Evolutionary conservation across 2,329 filamentous ascomycete genomes (phyloP).

Genomic region (Epichloe amarillans): DNA sequence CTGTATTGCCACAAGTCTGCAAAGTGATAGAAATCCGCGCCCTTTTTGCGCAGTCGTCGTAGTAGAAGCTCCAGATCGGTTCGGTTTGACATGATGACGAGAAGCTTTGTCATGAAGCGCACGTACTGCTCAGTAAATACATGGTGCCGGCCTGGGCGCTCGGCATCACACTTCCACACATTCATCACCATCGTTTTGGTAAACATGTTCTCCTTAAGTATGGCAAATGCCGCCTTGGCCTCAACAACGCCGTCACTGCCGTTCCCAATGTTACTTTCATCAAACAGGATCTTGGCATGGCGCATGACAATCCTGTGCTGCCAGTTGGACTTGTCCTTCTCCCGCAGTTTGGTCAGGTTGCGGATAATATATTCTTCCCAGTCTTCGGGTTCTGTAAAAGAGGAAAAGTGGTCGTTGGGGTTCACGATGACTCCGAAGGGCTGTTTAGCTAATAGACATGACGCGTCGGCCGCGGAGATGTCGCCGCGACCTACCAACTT

Average conservation of each 20-base stretch:
- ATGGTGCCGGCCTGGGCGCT: slow-evolving; percentile 72
- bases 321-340: slow-evolving; percentile 87
- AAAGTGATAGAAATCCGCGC: slow-evolving; percentile 59
- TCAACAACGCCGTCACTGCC: slow-evolving; percentile 42
- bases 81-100: slow-evolving; percentile 64
- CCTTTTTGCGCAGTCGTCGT: slow-evolving; percentile 71
- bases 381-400: slow-evolving; percentile 37
- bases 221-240: slow-evolving; percentile 66
- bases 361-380: slow-evolving; percentile 43
- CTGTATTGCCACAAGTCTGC: slow-evolving; percentile 45
- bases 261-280: slow-evolving; percentile 23
- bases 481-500: slow-evolving; percentile 56
- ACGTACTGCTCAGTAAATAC: slow-evolving; percentile 85
- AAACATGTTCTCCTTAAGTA: slow-evolving; percentile 61
- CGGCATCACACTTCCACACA: slow-evolving; percentile 87
- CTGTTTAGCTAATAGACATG: slow-evolving; percentile 40
- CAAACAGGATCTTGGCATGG: slow-evolving; percentile 45
- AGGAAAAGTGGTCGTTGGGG: slow-evolving; percentile 20
- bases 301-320: slow-evolving; percentile 83
- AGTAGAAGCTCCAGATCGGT: slow-evolving; percentile 64
- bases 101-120: slow-evolving; percentile 62
- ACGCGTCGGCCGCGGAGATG: slow-evolving; percentile 33
- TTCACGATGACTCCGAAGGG: slow-evolving; percentile 31
- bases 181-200: slow-evolving; percentile 92
- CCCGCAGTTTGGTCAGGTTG: slow-evolving; percentile 36